These are phyloP conservation scores for Xenoacremonium recifei DNA, from an alignment of 2,329 filamentous ascomycete species.

Conservation along the genomic window DNA sequence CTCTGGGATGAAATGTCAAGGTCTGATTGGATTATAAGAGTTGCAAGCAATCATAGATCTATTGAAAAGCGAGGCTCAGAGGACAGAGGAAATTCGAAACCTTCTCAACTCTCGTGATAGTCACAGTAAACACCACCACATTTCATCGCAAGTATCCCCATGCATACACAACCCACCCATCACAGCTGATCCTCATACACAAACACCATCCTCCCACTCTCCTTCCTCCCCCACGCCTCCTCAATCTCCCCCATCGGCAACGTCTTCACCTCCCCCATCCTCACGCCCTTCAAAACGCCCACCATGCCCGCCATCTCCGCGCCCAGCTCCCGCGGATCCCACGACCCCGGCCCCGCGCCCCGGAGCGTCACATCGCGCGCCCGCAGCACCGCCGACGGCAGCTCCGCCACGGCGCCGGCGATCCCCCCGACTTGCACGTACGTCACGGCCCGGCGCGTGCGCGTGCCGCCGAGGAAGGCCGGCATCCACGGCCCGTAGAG, in stretches of 20 bases:
- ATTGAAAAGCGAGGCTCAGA: too few species aligned
- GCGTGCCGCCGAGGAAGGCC: slow-evolving; percentile 40
- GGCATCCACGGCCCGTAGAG: slow-evolving; percentile 48
- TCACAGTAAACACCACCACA: too few species aligned
- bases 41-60: too few species aligned
- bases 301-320: slow-evolving; percentile 25
- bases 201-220: slow-evolving; percentile 28
- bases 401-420: slow-evolving; percentile 33
- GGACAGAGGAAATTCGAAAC: too few species aligned
- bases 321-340: slow-evolving; percentile 30
- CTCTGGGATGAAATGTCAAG: too few species aligned
- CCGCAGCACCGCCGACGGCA: slow-evolving; percentile 45
- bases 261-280: slow-evolving; percentile 17
- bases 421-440: slow-evolving; percentile 53
- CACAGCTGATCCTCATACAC: slow-evolving; percentile 23
- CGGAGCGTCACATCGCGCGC: slow-evolving; percentile 47
- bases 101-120: too few species aligned
- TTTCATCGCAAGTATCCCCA: too few species aligned
- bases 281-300: slow-evolving; percentile 19
- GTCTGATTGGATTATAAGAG: too few species aligned
- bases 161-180: not conserved
- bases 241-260: slow-evolving; percentile 26
- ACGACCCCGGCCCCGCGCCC: slow-evolving; percentile 45
- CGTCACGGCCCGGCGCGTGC: slow-evolving; percentile 42
- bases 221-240: slow-evolving; percentile 20